Evolutionary conservation across 2,329 filamentous ascomycete genomes (phyloP), one percentile per base, ranked within the genome.

Genomic region (Colletotrichum magnum): DNA sequence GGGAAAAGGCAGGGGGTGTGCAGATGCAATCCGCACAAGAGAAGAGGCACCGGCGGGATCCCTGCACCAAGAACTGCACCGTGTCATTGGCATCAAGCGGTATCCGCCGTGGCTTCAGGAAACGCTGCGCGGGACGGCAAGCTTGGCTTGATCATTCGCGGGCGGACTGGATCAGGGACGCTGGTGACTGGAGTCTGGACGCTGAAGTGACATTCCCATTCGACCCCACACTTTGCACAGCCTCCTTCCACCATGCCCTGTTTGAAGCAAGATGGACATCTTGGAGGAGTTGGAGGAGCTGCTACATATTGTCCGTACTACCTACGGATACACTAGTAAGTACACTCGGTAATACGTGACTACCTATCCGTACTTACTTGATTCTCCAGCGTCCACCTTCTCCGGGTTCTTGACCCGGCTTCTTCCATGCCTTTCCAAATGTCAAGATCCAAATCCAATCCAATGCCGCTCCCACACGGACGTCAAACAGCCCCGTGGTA

Each of bases 221-320:
- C 50, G 68, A 70, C 68, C 64, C 68, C 68, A 70, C 68, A 70
- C 68, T 62, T 68, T 68, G 64, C 68, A 70, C 68, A 70, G 68
- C 68, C 68, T 68, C 68, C 68, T 70, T 70, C 43, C 45, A 58
- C 64, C 68, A 68, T 68, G 68, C 64, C 68, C 43, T 41, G 64
- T 70, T 68, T 58, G 68, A 68, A 70, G 58, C 68, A 70, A 68
- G 68, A 70, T 68, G 68, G 62, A 68, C 68, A 70, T 56, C 64
- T 68, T 10, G 32, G 32, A 39, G 54, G 68, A 59, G 64, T 68
- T 10, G 32, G 32, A 39, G 54, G 68, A 59, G 64, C 68, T 66
- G 56, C 66, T 45, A 57, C 62, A 57, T 36, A 36, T 36, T 32
- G 6, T 36, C 21, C 21, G 21, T 24, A 2, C 21, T 24, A 24